These are phyloP conservation scores for Hortaea sp. DNA, from an alignment of 2,329 filamentous ascomycete species.

Conservation along the genomic window DNA sequence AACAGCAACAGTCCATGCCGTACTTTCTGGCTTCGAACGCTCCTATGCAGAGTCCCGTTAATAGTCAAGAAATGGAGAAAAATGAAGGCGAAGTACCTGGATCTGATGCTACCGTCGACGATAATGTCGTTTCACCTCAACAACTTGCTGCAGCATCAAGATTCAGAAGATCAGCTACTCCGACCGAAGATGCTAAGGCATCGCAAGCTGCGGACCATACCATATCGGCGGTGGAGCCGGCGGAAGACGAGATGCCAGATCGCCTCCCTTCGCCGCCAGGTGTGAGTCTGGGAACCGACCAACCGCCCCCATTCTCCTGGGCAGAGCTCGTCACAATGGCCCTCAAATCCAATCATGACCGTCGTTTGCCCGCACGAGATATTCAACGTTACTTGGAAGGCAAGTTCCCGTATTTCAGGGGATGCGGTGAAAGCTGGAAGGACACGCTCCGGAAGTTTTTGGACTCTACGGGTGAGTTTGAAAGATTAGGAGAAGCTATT, in stretches of 20 bases:
- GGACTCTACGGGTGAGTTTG: slow-evolving; percentile 1
- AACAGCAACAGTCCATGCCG: slow-evolving; percentile 2
- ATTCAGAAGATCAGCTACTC: background rate
- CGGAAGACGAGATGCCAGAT: background rate
- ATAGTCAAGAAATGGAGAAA: background rate
- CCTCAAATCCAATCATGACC: slow-evolving; percentile 1
- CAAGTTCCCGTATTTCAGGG: slow-evolving; percentile 5
- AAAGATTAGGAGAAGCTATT: background rate
- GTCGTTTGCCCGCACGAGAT: background rate
- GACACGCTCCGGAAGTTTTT: background rate
- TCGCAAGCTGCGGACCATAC: background rate
- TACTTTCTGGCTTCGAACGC: slow-evolving; percentile 2
- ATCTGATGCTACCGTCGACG: background rate
- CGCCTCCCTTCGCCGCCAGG: background rate
- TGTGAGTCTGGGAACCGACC: background rate
- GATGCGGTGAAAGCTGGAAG: slow-evolving; percentile 2
- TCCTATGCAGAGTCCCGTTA: slow-evolving; percentile 1
- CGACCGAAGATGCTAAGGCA: background rate
- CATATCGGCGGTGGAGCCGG: background rate
- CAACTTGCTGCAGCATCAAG: background rate
- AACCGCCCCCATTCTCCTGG: slow-evolving; percentile 4
- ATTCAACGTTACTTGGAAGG: slow-evolving; percentile 2
- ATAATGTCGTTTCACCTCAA: background rate
- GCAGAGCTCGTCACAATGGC: slow-evolving; percentile 6
- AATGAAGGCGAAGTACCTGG: background rate